These are phyloP conservation scores for Brasenia schreberi DNA, from an alignment of 164 flowering plant genomes.

Conservation along the genomic window DNA sequence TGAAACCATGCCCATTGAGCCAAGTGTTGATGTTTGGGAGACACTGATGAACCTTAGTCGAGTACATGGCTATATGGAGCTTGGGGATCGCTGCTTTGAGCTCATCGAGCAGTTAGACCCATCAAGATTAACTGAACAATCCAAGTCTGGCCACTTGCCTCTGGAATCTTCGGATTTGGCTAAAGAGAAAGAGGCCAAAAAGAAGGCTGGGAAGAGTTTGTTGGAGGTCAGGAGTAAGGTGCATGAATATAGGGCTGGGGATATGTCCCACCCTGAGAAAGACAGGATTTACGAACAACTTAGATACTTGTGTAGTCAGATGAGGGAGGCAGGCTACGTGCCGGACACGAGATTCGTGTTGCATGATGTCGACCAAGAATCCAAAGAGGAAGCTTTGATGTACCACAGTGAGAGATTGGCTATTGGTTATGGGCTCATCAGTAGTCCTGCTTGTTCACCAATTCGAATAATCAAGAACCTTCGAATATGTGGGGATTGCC, in stretches of 20 bases:
- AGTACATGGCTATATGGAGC: slow-evolving; percentile 46
- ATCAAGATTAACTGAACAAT: slow-evolving; percentile 34
- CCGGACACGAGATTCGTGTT: slow-evolving; percentile 45
- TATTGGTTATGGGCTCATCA: slow-evolving; percentile 35
- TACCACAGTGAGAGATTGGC: slow-evolving; percentile 67
- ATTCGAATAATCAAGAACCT: slow-evolving; percentile 55
- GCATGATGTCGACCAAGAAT: slow-evolving; percentile 60
- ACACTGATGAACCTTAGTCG: slow-evolving; percentile 51
- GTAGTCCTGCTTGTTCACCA: slow-evolving; percentile 31
- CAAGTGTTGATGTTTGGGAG: slow-evolving; percentile 54
- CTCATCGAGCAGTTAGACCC: slow-evolving; percentile 43
- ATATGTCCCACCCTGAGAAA: slow-evolving; percentile 46
- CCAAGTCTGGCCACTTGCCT: slow-evolving; percentile 46
- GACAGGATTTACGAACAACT: slow-evolving; percentile 35
- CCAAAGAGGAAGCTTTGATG: slow-evolving; percentile 59
- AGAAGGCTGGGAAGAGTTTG: slow-evolving; percentile 13
- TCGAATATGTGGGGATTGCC: slow-evolving; percentile 61
- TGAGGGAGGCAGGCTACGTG: slow-evolving; percentile 61
- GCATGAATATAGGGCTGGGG: slow-evolving; percentile 61
- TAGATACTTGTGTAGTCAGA: slow-evolving; percentile 28
- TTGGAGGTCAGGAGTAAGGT: slow-evolving; percentile 26
- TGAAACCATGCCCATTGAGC: slow-evolving; percentile 53
- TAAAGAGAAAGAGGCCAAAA: slow-evolving; percentile 39
- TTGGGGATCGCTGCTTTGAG: slow-evolving; percentile 56
- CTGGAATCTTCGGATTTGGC: slow-evolving; percentile 29